Base-by-base conservation (phyloP, 148 eudicot genomes). In the Fallopia convolvulus region DNA sequence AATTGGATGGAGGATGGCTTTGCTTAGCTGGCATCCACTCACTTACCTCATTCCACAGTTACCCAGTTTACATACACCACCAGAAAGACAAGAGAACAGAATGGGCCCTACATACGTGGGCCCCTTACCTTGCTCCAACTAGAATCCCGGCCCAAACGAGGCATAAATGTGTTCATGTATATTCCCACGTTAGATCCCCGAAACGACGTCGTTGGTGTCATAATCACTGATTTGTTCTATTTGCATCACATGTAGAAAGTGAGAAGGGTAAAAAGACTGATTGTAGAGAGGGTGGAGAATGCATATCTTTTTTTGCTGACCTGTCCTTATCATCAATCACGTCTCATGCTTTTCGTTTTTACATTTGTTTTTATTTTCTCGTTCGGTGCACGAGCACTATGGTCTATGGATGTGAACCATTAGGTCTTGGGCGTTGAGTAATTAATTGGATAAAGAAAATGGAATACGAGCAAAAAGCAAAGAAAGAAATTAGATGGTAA, bases 241-340 rank as follows among this genome's bases (percentile, higher is more conserved):
- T 26, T 63, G 70, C 70, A 26, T 40, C 36, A 63, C 70, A 63
- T 63, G 70, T 63, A 63, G 39, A 63, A 63, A 63, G 66, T 21
- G 61, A 56, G 66, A 23, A 21, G 4, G 66, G 4, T n/a, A 10
- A 60, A 60, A 60, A 21, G 12, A 60, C 66, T 56, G 26, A 60
- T 60, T 60, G 66, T 1, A 23, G 32, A 9, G 39, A 17, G 68
- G 70, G 8, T 15, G 70, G 39, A 17, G 40, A 10, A 12, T 30
- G 36, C 70, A 63, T 11, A 63, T 63, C 70, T 6, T 60, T 63
- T 26, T 30, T 30, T 11, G 70, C 70, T 63, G 39, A 63, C 70
- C 32, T 26, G 70, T 63, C 70, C 17, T 0, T 26, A 63, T 63
- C 70, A 63, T 13, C 70, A 63, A 30, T 63, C 70, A 63, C 36